phyloP scores from a whole-genome alignment of 805 yeast species.

The Yarrowia deformans region DNA sequence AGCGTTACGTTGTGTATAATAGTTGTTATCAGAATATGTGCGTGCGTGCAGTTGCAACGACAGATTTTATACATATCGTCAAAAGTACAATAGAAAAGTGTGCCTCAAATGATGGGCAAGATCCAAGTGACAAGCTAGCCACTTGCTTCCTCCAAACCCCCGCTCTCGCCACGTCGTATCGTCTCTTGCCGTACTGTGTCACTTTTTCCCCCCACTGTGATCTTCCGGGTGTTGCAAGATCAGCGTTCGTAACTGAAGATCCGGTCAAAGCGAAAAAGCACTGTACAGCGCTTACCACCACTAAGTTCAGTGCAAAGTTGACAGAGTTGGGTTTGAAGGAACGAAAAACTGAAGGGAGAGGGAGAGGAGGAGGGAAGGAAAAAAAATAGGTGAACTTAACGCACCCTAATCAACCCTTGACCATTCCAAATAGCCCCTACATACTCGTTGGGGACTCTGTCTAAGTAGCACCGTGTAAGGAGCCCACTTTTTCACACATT shows the following conservation, averaged over 20 bases:
- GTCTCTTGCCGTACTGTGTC: background rate
- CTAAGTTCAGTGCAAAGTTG: background rate
- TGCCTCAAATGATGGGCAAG: no score
- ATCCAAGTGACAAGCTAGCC: no score
- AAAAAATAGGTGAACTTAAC: conserved; percentile 10
- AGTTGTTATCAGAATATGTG: no score
- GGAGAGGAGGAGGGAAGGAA: background rate
- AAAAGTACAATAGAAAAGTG: no score
- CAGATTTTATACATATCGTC: no score
- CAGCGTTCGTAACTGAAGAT: conserved; percentile 29
- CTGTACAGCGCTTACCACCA: conserved; percentile 4
- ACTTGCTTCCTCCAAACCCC: no score
- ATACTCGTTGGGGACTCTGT: background rate
- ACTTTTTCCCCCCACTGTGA: conserved; percentile 6
- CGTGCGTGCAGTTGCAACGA: no score
- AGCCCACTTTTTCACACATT: conserved; percentile 14
- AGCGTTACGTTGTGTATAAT: no score
- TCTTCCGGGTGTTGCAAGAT: conserved; percentile 24
- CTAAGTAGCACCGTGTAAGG: background rate
- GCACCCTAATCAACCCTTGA: background rate
- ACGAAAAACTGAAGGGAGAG: background rate
- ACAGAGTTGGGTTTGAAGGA: background rate
- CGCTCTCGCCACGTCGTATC: no score
- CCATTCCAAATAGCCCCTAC: conserved; percentile 21
- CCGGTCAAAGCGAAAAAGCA: background rate